Base-by-base conservation (phyloP, 192 early-diverging fungal genomes). In the Linnemannia schmuckeri region DNA sequence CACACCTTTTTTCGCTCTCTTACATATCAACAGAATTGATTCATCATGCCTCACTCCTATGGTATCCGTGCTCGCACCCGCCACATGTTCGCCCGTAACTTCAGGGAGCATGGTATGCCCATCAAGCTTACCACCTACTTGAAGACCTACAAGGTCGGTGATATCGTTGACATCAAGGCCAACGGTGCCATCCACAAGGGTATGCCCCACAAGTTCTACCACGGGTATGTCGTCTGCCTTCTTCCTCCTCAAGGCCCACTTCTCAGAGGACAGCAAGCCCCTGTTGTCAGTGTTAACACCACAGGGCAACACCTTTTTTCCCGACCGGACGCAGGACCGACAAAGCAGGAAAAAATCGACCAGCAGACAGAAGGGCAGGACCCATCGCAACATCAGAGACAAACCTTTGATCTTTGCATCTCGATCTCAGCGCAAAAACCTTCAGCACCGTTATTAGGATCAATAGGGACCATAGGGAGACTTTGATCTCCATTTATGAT, bases 181-280 rank as follows among this genome's bases (percentile, higher is more conserved):
- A 97, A 98, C 93, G 97, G 96, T 92, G 97, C 98, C 82, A 90
- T 98, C 90, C 98, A 99, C 93, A 97, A 98, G 95, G 98, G 98
- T 92, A 96, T 99, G 95, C 98, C 98, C 87, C 98, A 99, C 97
- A 99, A 98, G 96, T 99, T 95, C 96, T 99, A 99, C 95, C 98
- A 99, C 92, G 97, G 97, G 95, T 95, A 83, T 73, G 75, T 81
- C 46, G 22, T 44, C 80, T 37, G 61, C 61, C 46, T 70, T 46
- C 37, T 37, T 46, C 54, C 38, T n/a, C 27, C 27, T 6, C 71
- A 74, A 54, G 80, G 13, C 44, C 46, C 52, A 1, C 17, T 70
- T 49, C 70, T 41, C 20, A n/a, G 24, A 22, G 38, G 41, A 40
- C 17, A 41, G 70, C 33, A 10, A 71, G 35, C 20, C 10, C 33